phyloP scores from a whole-genome alignment of 116 monocot genomes.

The Cymodocea nodosa region DNA sequence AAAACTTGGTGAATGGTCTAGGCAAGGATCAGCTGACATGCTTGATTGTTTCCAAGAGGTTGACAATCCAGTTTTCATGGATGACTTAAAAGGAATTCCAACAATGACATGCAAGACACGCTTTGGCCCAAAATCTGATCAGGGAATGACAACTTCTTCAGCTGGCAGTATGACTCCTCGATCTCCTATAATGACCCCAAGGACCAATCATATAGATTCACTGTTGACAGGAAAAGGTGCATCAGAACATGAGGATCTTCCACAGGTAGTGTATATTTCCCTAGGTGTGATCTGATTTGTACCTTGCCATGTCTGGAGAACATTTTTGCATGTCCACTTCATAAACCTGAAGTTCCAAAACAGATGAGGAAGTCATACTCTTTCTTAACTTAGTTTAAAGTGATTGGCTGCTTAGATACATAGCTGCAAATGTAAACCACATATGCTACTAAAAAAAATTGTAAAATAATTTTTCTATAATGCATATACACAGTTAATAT shows the following conservation, averaged over 20 bases:
- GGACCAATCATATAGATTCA: conserved; percentile 65
- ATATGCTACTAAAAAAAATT: too few species aligned
- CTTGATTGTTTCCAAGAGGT: conserved; percentile 76
- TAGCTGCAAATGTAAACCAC: too few species aligned
- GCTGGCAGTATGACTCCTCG: conserved; percentile 95
- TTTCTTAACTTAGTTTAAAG: too few species aligned
- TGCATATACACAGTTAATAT: too few species aligned
- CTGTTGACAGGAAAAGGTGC: conserved; percentile 50
- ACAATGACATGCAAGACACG: conserved; percentile 89
- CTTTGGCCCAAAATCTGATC: conserved; percentile 95
- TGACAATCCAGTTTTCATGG: conserved; percentile 57
- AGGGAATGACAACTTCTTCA: conserved; percentile 87
- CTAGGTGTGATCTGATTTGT: too few species aligned
- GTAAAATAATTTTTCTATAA: too few species aligned
- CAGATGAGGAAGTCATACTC: too few species aligned
- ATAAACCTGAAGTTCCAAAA: too few species aligned
- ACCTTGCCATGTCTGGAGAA: too few species aligned
- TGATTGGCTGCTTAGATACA: too few species aligned
- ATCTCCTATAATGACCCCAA: conserved; percentile 83
- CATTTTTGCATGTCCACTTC: too few species aligned
- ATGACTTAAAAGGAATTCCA: conserved; percentile 75
- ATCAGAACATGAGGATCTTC: conserved; percentile 79
- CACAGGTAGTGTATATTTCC: conserved; percentile 42
- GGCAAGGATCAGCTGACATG: conserved; percentile 82
- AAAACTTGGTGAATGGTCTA: conserved; percentile 80